Conservation (phyloP, 176 grass and related monocot genomes). For the Elymus sibiricus region DNA sequence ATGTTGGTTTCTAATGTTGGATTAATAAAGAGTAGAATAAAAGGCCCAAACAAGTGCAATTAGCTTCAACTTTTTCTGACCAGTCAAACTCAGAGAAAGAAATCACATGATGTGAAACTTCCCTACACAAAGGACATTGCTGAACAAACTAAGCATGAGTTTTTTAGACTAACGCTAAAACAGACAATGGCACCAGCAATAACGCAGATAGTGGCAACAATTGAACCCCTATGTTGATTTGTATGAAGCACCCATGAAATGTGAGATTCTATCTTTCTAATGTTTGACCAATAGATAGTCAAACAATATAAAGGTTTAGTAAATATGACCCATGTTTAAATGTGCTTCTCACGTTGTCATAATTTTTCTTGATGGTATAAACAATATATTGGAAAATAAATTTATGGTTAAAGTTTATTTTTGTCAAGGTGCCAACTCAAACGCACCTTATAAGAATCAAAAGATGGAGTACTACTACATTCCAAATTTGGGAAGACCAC, state of each 20-base stretch:
- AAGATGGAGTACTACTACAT: not conserved
- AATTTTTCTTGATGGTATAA: not conserved
- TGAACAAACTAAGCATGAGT: not conserved
- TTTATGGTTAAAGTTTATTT: not conserved
- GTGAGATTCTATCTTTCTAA: not conserved
- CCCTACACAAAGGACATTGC: not conserved
- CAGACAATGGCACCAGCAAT: not conserved
- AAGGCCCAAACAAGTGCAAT: not conserved
- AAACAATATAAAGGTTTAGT: not conserved
- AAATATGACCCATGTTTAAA: not conserved
- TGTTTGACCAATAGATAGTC: not conserved
- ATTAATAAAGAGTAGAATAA: slow-evolving; percentile 19
- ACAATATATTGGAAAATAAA: not conserved
- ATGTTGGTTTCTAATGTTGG: not conserved
- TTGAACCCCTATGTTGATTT: not conserved
- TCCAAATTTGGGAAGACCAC: slow-evolving; percentile 7
- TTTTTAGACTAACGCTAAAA: not conserved
- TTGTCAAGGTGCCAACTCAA: not conserved
- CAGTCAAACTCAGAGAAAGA: not conserved
- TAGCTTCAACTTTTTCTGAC: not conserved
- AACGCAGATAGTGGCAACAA: not conserved
- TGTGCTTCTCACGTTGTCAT: not conserved
- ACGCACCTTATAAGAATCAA: not conserved
- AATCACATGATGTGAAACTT: not conserved
- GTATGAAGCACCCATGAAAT: not conserved